A percentile compares a stretch with the other conserved stretches of the same genome.
Evolutionary conservation across 768 basidiomycete genomes (phyloP).

Genomic region (Neoboletus brunneissimus): DNA sequence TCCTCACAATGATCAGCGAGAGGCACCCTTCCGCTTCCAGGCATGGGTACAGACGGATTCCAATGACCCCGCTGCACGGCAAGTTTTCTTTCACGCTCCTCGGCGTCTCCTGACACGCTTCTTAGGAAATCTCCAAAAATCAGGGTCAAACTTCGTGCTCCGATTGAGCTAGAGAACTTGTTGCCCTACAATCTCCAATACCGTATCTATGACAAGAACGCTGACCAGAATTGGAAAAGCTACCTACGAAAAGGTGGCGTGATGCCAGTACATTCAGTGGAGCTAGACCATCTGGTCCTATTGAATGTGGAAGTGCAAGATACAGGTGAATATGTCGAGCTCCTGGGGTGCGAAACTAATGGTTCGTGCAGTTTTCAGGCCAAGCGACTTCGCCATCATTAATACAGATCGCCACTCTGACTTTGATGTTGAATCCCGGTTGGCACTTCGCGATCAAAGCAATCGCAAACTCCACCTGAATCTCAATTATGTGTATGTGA

Average conservation of each 20-base stretch:
- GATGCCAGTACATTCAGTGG: conserved; percentile 96
- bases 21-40: conserved; percentile 93
- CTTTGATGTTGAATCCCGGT: conserved; percentile 72
- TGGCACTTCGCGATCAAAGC: conserved; percentile 69
- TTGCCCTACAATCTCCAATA: conserved; percentile 93
- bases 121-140: conserved; percentile 81
- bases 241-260: conserved; percentile 90
- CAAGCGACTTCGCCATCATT: conserved; percentile 97
- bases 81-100: conserved; percentile 20
- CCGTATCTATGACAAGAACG: conserved; percentile 95
- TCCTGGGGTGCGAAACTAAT: conserved; percentile 1
- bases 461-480: conserved; percentile 77
- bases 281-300: conserved; percentile 83
- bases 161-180: conserved; percentile 93
- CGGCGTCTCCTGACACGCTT: conserved; percentile 3
- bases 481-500: conserved; percentile 84
- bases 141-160: conserved; percentile 82
- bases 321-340: conserved; percentile 52
- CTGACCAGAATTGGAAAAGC: conserved; percentile 90
- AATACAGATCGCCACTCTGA: conserved; percentile 91
- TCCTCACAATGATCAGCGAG: conserved; percentile 72
- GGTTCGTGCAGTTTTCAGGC: conserved; percentile 65
- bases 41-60: conserved; percentile 81
- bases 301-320: conserved; percentile 91
- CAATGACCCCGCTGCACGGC: conserved; percentile 55